phyloP scores from a whole-genome alignment of 2,329 filamentous ascomycete genomes.

The Penicillium sp. region DNA sequence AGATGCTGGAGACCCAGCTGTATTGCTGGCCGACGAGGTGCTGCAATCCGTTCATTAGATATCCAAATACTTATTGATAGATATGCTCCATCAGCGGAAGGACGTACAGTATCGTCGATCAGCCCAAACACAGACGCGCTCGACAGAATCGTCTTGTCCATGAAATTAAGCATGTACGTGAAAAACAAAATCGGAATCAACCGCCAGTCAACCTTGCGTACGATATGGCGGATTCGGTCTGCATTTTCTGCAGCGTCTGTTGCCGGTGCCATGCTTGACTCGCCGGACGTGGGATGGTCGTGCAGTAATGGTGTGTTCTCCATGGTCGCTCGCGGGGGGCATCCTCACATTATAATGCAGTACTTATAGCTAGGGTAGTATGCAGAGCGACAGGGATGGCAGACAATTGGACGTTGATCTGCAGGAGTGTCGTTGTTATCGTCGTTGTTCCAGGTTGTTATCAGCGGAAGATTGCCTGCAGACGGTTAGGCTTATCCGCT shows the following conservation, averaged over 20 bases:
- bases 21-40: constrained; percentile 13
- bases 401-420: neutral
- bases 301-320: constrained; percentile 1
- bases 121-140: constrained; percentile 30
- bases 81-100: too few species aligned
- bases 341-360: neutral
- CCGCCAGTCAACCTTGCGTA: constrained; percentile 55
- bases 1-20: constrained; percentile 14
- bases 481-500: too few species aligned
- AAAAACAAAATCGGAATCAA: constrained; percentile 56
- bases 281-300: neutral
- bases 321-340: neutral
- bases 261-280: neutral
- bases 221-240: constrained; percentile 25
- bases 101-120: constrained; percentile 24
- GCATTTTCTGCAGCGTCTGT: constrained; percentile 1
- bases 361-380: neutral
- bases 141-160: constrained; percentile 57
- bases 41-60: too few species aligned
- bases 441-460: too few species aligned
- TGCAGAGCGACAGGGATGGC: constrained; percentile 10
- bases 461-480: too few species aligned
- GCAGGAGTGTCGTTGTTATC: neutral
- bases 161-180: constrained; percentile 58
- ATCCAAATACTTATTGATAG: too few species aligned